Percentiles rank a stretch among this genome's conserved stretches.
Evolutionary conservation across 148 eudicot species (phyloP).

Genomic region (Polygonum maritimum): DNA sequence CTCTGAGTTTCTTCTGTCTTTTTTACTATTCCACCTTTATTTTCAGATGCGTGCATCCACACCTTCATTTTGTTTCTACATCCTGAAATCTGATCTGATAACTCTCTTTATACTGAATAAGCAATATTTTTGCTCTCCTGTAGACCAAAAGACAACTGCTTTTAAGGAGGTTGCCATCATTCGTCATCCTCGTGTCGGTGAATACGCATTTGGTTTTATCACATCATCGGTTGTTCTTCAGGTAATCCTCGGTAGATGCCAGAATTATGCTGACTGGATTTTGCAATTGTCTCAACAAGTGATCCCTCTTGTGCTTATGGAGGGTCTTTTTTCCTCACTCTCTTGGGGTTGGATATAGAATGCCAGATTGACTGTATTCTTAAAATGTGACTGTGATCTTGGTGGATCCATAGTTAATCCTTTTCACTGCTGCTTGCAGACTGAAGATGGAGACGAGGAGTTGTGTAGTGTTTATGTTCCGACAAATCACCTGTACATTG

Average conservation of each 20-base stretch:
- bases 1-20: not conserved
- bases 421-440: not conserved
- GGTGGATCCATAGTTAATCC: constrained; percentile 6
- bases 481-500: constrained; percentile 27
- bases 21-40: not conserved
- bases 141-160: constrained; percentile 31
- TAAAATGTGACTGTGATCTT: not conserved
- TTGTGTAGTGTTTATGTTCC: constrained; percentile 27
- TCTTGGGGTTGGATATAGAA: not conserved
- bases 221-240: constrained; percentile 35
- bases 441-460: constrained; percentile 22
- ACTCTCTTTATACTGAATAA: not conserved
- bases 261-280: not conserved
- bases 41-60: not conserved
- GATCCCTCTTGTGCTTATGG: not conserved
- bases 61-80: not conserved
- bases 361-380: not conserved
- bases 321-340: not conserved
- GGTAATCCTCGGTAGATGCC: constrained; percentile 4
- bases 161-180: constrained; percentile 38
- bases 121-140: not conserved
- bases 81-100: not conserved
- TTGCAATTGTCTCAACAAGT: not conserved
- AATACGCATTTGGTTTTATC: constrained; percentile 18
- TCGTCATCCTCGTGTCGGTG: constrained; percentile 37